Evolutionary conservation across 345 rosid genomes (phyloP), one percentile per base, ranked within the genome.

Genomic region (Brassica incana): DNA sequence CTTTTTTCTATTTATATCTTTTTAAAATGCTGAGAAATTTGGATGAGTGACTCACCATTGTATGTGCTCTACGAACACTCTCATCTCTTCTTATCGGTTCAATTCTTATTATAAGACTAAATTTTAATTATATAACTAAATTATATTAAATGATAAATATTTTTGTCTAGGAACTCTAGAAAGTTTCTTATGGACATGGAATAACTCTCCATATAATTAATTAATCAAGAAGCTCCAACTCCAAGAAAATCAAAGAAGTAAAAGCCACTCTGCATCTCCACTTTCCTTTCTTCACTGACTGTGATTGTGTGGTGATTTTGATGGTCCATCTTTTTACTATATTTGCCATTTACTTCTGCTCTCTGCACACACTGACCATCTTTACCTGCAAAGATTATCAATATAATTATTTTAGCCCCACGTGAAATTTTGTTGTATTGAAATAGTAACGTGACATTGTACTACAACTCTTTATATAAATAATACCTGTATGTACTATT

Each of bases 281-380:
- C 64, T 64, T 72, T 72, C 61, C 45, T 71, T 11, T 81, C 77
- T 11, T 81, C 77, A 76, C 70, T 59, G 80, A 71, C 77, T 43
- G 80, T 4, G 70, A 81, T 65, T 76, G 65, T 66, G 74, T 76
- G 73, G 69, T 81, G 77, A 72, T 67, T 76, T 76, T 71, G 84
- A 81, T 72, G 84, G 80, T 76, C 80, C 84, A 81, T 71, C 74
- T 72, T 76, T 76, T 76, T 76, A 76, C 83, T 79, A 81, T 23
- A 58, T 76, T 59, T 45, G 72, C 80, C 83, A 71, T 80, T 80
- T 70, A 75, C 83, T 81, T 76, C 83, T 71, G 77, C 77, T 50
- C 71, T 76, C 84, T 81, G 80, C 74, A 67, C 70, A 71, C 74
- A 72, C 84, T 81, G 84, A 81, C 80, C 80, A 72, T 76, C 69